A percentile compares a stretch with the other conserved stretches of the same genome.
Conservation (phyloP, 345 rosid genomes). For the Gossypium bickii region DNA sequence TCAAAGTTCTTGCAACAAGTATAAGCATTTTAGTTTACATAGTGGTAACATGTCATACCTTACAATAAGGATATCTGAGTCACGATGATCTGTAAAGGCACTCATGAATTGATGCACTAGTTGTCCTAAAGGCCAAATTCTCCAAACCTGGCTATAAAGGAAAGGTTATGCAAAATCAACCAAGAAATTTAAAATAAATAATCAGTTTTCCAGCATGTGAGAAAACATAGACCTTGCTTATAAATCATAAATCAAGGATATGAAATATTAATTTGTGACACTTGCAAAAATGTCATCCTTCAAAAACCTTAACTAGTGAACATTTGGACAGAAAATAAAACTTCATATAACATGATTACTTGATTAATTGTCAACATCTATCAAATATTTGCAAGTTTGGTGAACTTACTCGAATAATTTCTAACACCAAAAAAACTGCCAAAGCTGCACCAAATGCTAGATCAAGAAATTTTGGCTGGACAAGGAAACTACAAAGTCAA, state of each 20-base stretch:
- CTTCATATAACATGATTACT: neutral
- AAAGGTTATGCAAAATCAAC: conserved; percentile 15
- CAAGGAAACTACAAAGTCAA: conserved; percentile 22
- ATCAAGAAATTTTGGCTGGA: conserved; percentile 89
- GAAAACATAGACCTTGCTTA: conserved; percentile 6
- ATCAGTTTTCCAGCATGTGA: neutral
- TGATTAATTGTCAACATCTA: conserved; percentile 4
- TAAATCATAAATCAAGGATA: neutral
- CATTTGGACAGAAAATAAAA: neutral
- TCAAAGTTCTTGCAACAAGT: conserved; percentile 5
- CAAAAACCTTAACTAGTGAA: neutral
- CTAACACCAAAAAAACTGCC: conserved; percentile 70
- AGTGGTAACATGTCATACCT: conserved; percentile 38
- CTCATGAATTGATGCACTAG: conserved; percentile 78
- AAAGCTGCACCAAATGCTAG: conserved; percentile 96
- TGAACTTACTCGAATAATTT: conserved; percentile 79
- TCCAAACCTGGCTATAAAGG: conserved; percentile 64
- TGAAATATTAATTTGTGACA: neutral
- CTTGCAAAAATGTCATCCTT: neutral
- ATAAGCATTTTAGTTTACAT: conserved; percentile 11
- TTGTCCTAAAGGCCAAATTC: conserved; percentile 77
- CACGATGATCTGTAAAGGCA: conserved; percentile 97
- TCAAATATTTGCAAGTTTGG: neutral
- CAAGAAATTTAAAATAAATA: conserved; percentile 6
- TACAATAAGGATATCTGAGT: conserved; percentile 87